Evolutionary conservation across 2,329 filamentous ascomycete genomes (phyloP).

Genomic region (Emmonsia crescens): DNA sequence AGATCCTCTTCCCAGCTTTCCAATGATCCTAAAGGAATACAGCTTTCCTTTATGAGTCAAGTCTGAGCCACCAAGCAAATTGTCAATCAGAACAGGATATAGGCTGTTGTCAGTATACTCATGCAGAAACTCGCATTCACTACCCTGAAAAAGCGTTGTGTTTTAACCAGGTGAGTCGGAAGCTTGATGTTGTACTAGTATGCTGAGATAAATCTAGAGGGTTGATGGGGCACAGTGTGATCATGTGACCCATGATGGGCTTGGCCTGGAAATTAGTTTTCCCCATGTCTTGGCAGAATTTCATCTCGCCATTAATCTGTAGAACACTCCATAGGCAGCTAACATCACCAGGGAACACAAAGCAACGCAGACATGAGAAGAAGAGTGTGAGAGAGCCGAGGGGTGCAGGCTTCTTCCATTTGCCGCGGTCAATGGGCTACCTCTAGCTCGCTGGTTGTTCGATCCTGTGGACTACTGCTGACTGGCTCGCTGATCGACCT

Average conservation of each 20-base stretch:
- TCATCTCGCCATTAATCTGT: too few relatives aligned
- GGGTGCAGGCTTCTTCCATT: not conserved
- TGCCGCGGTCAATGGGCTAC: not conserved
- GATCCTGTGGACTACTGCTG: not conserved
- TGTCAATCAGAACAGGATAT: conserved; percentile 10
- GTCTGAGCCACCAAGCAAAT: conserved; percentile 8
- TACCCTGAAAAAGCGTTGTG: not conserved
- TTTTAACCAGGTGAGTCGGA: not conserved
- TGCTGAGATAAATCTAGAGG: too few relatives aligned
- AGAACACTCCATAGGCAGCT: too few relatives aligned
- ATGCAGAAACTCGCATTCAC: conserved; percentile 3
- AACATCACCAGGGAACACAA: not conserved
- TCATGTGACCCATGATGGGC: too few relatives aligned
- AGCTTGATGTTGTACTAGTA: not conserved
- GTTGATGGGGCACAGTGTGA: too few relatives aligned
- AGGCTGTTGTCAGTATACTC: conserved; percentile 2
- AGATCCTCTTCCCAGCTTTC: conserved; percentile 10
- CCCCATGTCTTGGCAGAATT: too few relatives aligned
- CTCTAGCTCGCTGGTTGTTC: not conserved
- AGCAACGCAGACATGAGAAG: not conserved
- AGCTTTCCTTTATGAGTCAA: conserved; percentile 1
- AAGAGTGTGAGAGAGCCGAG: not conserved
- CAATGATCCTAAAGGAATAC: conserved; percentile 10
- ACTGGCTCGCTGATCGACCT: not conserved
- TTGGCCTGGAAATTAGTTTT: too few relatives aligned